Evolutionary conservation across 1,284 basidiomycete genomes (phyloP), one percentile per base, ranked within the genome.

Genomic region (Papiliotrema laurentii): DNA sequence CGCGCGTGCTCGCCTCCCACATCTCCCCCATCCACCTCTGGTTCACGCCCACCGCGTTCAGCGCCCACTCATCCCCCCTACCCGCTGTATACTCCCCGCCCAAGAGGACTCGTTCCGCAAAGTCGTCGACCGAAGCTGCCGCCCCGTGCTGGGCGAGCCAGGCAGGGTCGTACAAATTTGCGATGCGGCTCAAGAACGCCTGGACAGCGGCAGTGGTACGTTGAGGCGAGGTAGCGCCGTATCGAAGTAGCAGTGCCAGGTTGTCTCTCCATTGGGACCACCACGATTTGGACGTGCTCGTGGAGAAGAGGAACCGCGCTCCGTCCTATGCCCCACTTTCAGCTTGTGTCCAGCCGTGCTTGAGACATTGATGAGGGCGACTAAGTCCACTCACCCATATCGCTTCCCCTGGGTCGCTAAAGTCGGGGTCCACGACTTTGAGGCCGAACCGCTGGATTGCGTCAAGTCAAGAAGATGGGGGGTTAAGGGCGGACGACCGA

Each of bases 1-100:
- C 89, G 18, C 91, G 79, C 7, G 89, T 89, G 4, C 84, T 83
- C 2, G 83, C 86, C 54, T 90, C 89, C 42, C 93, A 79, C 45
- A 96, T 73, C 73, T 98, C 94, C 36, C 79, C 76, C 5, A 82
- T 78, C 72, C 84, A 92, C 45, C 75, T 75, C 45, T 77, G 66
- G 35, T 80, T 77, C 27, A 88, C 76, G 22, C 82, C 82, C 21
- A 70, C 61, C 18, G 81, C 76, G 26, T 74, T 61, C 24, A 73
- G 64, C 22, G 90, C 79, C 71, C 83, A 87, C 28, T 84, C 80
- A 2, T 77, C 68, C 0, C 81, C 81, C 14, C 80, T 83, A 45
- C 77, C 78, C 21, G 78, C 76, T 0, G 80, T 69, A 21, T 83
- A 56, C 16, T 78, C 70, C 6, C 34, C 47, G 1, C 69, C 70